These are phyloP conservation scores for Gaeumannomyces tritici DNA, from an alignment of 2,329 filamentous ascomycete genomes.

Conservation along the genomic window DNA sequence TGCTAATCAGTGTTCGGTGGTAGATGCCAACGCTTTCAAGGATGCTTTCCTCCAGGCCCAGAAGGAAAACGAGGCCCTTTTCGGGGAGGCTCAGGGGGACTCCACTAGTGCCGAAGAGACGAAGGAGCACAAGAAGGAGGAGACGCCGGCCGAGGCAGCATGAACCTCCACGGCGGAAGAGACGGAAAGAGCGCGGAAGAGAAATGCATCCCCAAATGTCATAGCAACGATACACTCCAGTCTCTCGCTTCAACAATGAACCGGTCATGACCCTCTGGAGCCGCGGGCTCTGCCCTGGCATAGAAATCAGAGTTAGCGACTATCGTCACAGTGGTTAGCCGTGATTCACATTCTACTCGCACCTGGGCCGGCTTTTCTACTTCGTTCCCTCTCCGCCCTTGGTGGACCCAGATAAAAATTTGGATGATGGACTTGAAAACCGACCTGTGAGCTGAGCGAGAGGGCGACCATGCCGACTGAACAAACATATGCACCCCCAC, in stretches of 20 bases:
- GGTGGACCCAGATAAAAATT: no score
- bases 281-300: neutral
- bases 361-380: no score
- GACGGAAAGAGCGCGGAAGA: neutral
- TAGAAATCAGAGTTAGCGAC: neutral
- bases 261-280: neutral
- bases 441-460: no score
- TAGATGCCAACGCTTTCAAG: conserved; percentile 96
- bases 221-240: neutral
- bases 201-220: neutral
- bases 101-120: conserved; percentile 18
- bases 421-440: no score
- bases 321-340: neutral
- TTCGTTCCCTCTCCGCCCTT: no score
- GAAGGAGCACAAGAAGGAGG: conserved; percentile 12
- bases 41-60: conserved; percentile 95
- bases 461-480: no score
- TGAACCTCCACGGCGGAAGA: neutral
- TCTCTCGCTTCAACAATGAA: neutral
- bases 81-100: conserved; percentile 39
- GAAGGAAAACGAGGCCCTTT: conserved; percentile 87
- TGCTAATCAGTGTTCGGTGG: conserved; percentile 2
- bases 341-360: no score
- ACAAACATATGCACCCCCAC: no score
- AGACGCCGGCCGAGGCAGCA: conserved; percentile 11